Base-by-base conservation (phyloP, 176 grass and related monocot genomes). In the Otatea glauca region DNA sequence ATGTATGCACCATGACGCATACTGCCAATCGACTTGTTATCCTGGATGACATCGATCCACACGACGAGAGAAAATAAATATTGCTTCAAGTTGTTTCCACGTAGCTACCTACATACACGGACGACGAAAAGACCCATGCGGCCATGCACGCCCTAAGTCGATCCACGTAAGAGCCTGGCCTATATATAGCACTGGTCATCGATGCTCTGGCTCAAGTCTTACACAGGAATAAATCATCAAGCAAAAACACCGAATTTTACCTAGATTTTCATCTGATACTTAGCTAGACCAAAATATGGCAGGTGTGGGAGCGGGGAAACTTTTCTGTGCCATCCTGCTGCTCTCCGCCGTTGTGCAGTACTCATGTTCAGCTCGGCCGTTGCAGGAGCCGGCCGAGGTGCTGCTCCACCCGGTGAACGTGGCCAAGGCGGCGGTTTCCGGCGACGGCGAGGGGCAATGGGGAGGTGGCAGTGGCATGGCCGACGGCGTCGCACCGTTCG, bases 41-140 rank as follows among this genome's bases (percentile, higher is more conserved):
- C 15, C 5, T 16, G 16, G 50, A 6, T 6, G 50, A 2, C 17
- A 5, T 20, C 51, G 17, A 54, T 54, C 51, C 51, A 7, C 17
- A 54, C 51, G 51, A 3, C 51, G 51, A 54, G 5, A 20, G 6
- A 51, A 51, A 4, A 54, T 20, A 54, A 60, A 23, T 24, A 60
- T 60, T 60, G n/a, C 56, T 23, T 59, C 56, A 24, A 59, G n/a
- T 60, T 60, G 56, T 60, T 60, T 60, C 56, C 56, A 60, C 56
- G 56, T 60, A 24, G 0, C 21, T 59, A 23, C 3, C n/a, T 60
- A 10, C 8, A 4, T 10, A 10, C 21, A 4, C 8, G 9, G 4
- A 51, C 15, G 49, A 13, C 48, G 4, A 50, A 5, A 48, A 50
- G 14, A 16, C 13, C 13, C 54, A 58, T 23, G 0, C 21, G 2